Conservation (phyloP, 495 filamentous ascomycete species). For the Usnea hakonensis region DNA sequence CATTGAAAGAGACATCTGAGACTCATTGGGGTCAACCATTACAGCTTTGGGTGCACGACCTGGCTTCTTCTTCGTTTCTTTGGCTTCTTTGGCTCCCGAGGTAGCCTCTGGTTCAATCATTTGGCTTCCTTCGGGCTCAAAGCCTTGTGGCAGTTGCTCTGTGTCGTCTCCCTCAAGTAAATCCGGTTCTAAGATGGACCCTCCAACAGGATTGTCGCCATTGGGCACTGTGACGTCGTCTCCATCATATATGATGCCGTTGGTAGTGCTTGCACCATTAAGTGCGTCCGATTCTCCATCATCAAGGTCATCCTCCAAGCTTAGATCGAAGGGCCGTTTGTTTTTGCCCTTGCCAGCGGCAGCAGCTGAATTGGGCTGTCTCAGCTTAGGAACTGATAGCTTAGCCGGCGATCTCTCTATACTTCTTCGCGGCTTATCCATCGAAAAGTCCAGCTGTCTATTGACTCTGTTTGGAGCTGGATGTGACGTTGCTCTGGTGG, state of each 20-base stretch:
- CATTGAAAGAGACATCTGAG: slow-evolving; percentile 1
- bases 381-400: background rate
- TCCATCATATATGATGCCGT: slow-evolving; percentile 10
- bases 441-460: slow-evolving; percentile 9
- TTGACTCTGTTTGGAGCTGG: slow-evolving; percentile 9
- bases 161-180: slow-evolving; percentile 7
- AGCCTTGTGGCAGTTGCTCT: slow-evolving; percentile 6
- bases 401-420: slow-evolving; percentile 4
- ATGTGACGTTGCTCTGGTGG: slow-evolving; percentile 20
- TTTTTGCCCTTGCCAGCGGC: slow-evolving; percentile 17
- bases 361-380: background rate
- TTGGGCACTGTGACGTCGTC: background rate
- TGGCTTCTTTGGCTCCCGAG: slow-evolving; percentile 7
- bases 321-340: slow-evolving; percentile 21
- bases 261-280: background rate
- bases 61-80: slow-evolving; percentile 4
- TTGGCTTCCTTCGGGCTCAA: slow-evolving; percentile 6
- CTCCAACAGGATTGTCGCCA: background rate
- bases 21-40: slow-evolving; percentile 3
- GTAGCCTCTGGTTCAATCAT: slow-evolving; percentile 1
- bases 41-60: slow-evolving; percentile 1
- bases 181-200: background rate
- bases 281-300: slow-evolving; percentile 1
- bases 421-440: slow-evolving; percentile 9
- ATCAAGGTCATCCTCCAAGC: slow-evolving; percentile 13